A percentile compares a stretch with the other conserved stretches of the same genome.
Evolutionary conservation across 1,284 basidiomycete genomes (phyloP).

Genomic region (Rhodofomes roseus): DNA sequence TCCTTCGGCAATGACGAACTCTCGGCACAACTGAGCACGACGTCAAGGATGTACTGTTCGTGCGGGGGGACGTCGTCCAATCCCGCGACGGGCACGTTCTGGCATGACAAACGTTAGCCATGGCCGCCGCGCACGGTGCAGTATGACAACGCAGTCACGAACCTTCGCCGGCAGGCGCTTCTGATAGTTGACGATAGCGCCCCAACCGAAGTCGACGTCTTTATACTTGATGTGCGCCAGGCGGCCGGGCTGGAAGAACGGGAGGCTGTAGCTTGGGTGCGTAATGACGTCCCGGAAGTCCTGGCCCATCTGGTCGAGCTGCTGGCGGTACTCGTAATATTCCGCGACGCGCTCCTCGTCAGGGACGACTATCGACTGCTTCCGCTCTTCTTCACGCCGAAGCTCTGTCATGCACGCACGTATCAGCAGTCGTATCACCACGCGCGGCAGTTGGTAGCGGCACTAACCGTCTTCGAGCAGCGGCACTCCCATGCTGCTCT

Average conservation of each 20-base stretch:
- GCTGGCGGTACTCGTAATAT: conserved; percentile 90
- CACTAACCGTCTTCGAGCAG: conserved; percentile 77
- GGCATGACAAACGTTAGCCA: conserved; percentile 2
- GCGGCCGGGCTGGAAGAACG: conserved; percentile 91
- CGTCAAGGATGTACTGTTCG: conserved; percentile 91
- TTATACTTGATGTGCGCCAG: conserved; percentile 87
- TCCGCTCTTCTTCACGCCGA: conserved; percentile 67
- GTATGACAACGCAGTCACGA: conserved; percentile 11
- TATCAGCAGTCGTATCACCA: conserved; percentile 3
- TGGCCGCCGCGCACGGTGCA: neutral
- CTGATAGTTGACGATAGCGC: conserved; percentile 88
- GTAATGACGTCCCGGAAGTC: conserved; percentile 93
- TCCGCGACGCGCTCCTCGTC: conserved; percentile 84
- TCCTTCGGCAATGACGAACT: conserved; percentile 68
- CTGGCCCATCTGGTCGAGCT: conserved; percentile 82
- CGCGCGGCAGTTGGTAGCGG: neutral
- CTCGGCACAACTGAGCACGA: conserved; percentile 81
- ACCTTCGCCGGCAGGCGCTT: conserved; percentile 80
- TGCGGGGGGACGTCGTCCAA: conserved; percentile 76
- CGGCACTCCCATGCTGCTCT: conserved; percentile 89
- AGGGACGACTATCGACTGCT: conserved; percentile 68
- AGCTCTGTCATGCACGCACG: conserved; percentile 51
- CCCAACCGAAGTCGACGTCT: conserved; percentile 95
- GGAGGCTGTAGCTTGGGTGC: conserved; percentile 90
- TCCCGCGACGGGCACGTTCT: conserved; percentile 54